Base-by-base conservation (phyloP, 352 stramenopile genomes). In the Thalassiosira livingstoniorum region DNA sequence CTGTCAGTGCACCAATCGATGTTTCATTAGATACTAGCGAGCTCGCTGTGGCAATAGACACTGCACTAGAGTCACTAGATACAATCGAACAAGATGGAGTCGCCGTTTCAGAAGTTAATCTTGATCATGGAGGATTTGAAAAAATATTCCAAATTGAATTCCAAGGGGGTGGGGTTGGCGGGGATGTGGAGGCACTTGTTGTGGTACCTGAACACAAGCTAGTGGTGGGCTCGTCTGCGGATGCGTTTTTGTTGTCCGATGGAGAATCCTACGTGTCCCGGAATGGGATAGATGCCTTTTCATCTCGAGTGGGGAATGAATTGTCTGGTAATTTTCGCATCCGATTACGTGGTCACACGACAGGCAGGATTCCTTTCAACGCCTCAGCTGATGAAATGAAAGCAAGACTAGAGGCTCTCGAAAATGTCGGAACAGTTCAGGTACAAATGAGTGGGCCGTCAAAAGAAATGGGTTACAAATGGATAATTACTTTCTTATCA, bases 121-220 rank as follows among this genome's bases (percentile, higher is more conserved):
- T 97, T n/a, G 83, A 4, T 11, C 77, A 32, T 55, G 78, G 78
- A 34, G 72, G 71, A 0, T 61, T 83, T 55, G 90, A 93, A 67
- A 91, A 91, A 5, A 91, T 98, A 55, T 98, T 96, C 92, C 80
- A 83, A 18, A 95, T 99, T 3, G 96, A 95, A 5, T 98, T 99
- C 84, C 58, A 72, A 73, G 90, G 88, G 11, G 67, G 73, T 66
- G 91, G 89, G 13, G 94, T 98, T 57, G 95, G 94, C 58, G 97
- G 97, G 2, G 93, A 97, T 75, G 90, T 99, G 0, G 95, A 97
- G n/a, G 75, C 92, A 42, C 82, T 99, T 73, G 68, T 93, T 29
- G 77, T 98, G 51, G 90, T 93, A 23, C 83, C 90, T 27, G 81
- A 85, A 11, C 96, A 97, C 83, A 94, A 95, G 62, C 64, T 92